phyloP scores from a whole-genome alignment of 2,329 filamentous ascomycete species.

The Cryphonectria radicalis region DNA sequence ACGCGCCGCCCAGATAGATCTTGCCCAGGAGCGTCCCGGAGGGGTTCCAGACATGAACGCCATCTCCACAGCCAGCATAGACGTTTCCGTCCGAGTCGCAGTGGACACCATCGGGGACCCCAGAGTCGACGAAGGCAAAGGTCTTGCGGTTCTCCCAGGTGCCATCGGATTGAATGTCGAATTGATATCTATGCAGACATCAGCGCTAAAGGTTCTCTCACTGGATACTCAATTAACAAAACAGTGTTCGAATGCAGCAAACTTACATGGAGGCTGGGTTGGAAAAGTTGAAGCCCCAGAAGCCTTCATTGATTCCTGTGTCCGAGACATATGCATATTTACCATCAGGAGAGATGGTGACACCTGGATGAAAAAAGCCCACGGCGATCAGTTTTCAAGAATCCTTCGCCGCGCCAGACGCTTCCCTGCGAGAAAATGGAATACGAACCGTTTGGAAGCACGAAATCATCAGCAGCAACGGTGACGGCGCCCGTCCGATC shows the following conservation, averaged over 20 bases:
- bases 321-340: conserved; percentile 57
- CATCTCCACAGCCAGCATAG: conserved; percentile 56
- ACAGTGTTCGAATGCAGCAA: conserved; percentile 28
- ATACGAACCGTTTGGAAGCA: conserved; percentile 53
- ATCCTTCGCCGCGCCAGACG: not conserved
- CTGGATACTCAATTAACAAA: not conserved
- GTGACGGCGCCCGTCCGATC: conserved; percentile 54
- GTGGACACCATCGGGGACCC: conserved; percentile 62
- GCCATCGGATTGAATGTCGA: conserved; percentile 46
- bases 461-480: conserved; percentile 62
- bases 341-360: conserved; percentile 58
- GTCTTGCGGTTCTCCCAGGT: conserved; percentile 50
- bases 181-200: conserved; percentile 44
- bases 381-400: not conserved
- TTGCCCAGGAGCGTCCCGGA: conserved; percentile 58
- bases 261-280: conserved; percentile 53
- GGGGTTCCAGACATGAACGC: conserved; percentile 54
- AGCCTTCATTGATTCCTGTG: conserved; percentile 52
- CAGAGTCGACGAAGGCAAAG: conserved; percentile 58
- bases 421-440: not conserved
- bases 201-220: not conserved
- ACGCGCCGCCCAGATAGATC: conserved; percentile 54
- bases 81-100: conserved; percentile 59
- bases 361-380: conserved; percentile 37
- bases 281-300: conserved; percentile 47